These are phyloP conservation scores for Tetrastigma voinierianum DNA, from an alignment of 164 flowering plant species.

Conservation along the genomic window DNA sequence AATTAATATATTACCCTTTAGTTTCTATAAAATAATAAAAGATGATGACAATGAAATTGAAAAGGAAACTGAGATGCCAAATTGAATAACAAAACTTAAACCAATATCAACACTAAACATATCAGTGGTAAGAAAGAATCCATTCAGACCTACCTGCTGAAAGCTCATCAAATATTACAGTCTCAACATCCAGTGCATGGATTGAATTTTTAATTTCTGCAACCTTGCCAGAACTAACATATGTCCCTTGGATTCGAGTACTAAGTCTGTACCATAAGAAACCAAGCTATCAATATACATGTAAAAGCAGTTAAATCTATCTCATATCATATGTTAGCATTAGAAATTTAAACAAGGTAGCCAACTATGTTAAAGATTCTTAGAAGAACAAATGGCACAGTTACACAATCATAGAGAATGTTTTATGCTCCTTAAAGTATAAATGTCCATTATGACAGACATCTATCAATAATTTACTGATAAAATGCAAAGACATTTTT, in stretches of 20 bases:
- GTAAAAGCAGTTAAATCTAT: background rate
- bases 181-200: slow-evolving; percentile 77
- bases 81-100: background rate
- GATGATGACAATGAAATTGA: too few relatives aligned
- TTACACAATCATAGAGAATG: background rate
- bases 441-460: too few relatives aligned
- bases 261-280: slow-evolving; percentile 50
- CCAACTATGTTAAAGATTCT: background rate
- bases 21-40: too few relatives aligned
- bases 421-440: background rate
- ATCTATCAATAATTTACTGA: too few relatives aligned
- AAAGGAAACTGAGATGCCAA: background rate
- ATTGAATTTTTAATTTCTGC: slow-evolving; percentile 86
- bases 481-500: background rate
- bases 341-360: background rate
- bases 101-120: background rate
- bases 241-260: slow-evolving; percentile 74
- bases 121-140: background rate
- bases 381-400: background rate
- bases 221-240: slow-evolving; percentile 95
- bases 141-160: slow-evolving; percentile 68
- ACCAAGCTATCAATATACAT: background rate
- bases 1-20: too few relatives aligned
- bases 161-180: slow-evolving; percentile 95
- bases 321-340: background rate